Evolutionary conservation across 768 basidiomycete species (phyloP).

Genomic region (Termitomyces sp.): DNA sequence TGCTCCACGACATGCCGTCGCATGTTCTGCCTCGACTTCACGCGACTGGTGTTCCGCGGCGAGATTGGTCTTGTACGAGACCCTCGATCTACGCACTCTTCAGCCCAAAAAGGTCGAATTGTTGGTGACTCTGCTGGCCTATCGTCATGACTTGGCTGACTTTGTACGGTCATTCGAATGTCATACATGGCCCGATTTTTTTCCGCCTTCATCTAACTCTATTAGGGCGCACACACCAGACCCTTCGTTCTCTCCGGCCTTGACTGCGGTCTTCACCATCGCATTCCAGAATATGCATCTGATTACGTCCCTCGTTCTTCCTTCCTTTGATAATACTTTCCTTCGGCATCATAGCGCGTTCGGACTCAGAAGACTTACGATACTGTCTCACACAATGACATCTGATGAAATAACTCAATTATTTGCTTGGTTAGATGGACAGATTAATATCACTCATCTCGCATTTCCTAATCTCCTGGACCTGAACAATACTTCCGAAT

Average conservation of each 20-base stretch:
- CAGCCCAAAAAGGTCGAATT: conserved; percentile 26
- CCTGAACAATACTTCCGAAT: conserved; percentile 7
- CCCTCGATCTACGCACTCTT: conserved; percentile 31
- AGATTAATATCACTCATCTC: conserved; percentile 36
- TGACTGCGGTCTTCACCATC: conserved; percentile 39
- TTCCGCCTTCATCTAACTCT: conserved; percentile 15
- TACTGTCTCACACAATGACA: conserved; percentile 29
- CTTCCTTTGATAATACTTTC: conserved; percentile 39
- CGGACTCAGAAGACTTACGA: conserved; percentile 35
- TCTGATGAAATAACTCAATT: conserved; percentile 28
- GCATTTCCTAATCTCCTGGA: conserved; percentile 36
- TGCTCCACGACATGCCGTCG: conserved; percentile 27
- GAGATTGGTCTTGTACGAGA: conserved; percentile 28
- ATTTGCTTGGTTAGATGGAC: conserved; percentile 41
- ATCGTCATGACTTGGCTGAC: conserved; percentile 36
- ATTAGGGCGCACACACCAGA: neutral
- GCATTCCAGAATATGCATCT: conserved; percentile 45
- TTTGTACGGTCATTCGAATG: conserved; percentile 37
- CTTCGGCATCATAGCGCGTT: conserved; percentile 41
- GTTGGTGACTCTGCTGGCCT: conserved; percentile 34
- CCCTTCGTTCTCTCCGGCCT: conserved; percentile 17
- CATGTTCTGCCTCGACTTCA: conserved; percentile 29
- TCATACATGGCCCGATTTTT: conserved; percentile 40
- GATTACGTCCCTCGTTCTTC: conserved; percentile 36
- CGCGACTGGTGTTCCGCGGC: conserved; percentile 29